Evolutionary conservation across 2,329 filamentous ascomycete genomes (phyloP).

Genomic region (Monilinia fructigena): DNA sequence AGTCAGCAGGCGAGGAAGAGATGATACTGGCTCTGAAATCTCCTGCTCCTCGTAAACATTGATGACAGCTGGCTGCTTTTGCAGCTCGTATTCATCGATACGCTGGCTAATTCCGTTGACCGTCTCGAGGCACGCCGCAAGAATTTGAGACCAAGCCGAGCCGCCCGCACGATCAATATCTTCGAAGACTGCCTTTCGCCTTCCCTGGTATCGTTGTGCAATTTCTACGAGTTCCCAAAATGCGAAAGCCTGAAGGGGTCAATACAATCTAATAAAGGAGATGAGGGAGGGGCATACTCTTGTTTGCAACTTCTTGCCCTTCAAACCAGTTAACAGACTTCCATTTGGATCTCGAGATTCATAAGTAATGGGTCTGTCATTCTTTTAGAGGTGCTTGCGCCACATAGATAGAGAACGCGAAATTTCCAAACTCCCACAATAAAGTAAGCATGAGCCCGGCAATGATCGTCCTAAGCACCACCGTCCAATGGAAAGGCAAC

Average conservation of each 20-base stretch:
- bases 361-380: constrained; percentile 75
- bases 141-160: constrained; percentile 78
- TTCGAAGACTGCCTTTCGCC: constrained; percentile 74
- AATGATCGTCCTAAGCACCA: constrained; percentile 55
- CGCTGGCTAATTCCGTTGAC: constrained; percentile 66
- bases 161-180: constrained; percentile 83
- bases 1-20: constrained; percentile 34
- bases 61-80: constrained; percentile 42
- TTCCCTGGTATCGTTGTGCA: constrained; percentile 68
- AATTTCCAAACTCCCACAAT: constrained; percentile 75
- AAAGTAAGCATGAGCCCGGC: constrained; percentile 67
- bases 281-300: constrained; percentile 51
- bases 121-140: constrained; percentile 64
- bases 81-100: constrained; percentile 54
- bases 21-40: constrained; percentile 32
- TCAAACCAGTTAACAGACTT: constrained; percentile 79
- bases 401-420: constrained; percentile 77
- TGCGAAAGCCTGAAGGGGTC: constrained; percentile 65
- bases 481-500: constrained; percentile 56
- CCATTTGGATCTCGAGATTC: constrained; percentile 91
- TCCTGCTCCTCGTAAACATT: constrained; percentile 27
- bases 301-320: constrained; percentile 75
- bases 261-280: constrained; percentile 10
- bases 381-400: constrained; percentile 82
- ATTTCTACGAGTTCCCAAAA: constrained; percentile 90